Evolutionary conservation across 225 moss, liverwort and hornwort genomes (phyloP), one percentile per base, ranked within the genome.

Genomic region (Asterella californica): DNA sequence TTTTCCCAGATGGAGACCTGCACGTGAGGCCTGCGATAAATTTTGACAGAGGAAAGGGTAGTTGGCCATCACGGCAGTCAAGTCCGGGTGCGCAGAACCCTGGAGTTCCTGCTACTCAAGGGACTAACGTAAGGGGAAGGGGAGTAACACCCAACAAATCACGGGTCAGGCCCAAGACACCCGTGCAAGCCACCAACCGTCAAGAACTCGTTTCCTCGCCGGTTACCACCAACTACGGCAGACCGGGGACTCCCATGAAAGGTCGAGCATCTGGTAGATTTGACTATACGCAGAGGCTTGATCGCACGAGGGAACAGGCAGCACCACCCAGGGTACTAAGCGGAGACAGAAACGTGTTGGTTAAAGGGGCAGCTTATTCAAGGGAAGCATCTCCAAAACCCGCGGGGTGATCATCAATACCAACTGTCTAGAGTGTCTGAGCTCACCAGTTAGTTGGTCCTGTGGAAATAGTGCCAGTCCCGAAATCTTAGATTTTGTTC

Each of bases 1-100:
- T 96, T 32, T 96, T 85, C 84, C 94, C 94, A 33, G 91, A 92
- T 86, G 94, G 96, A 75, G 89, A 90, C 63, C 86, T 96, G 64
- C 90, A 80, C 79, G 84, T 96, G 18, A 92, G 88, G 33, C 81
- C 89, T 37, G 36, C 90, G 74, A 83, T 83, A 42, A 78, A 82
- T 61, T 88, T 83, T 74, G 84, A 89, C 1, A 92, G 84, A 75
- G 96, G 96, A 0, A 89, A 92, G 72, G 96, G 96, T 0, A 81
- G 75, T 72, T 96, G 96, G 96, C 84, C 91, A 76, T 55, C 69
- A 45, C 61, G 70, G 29, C 47, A 78, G 5, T 73, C 54, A 9
- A 81, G 82, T 61, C 87, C 80, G 18, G 60, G 50, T 24, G 69
- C 4, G 24, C 46, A 47, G 69, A 66, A 17, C 12, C 65, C 25